These are phyloP conservation scores for Suillus cothurnatus DNA, from an alignment of 768 basidiomycete genomes.

Conservation along the genomic window DNA sequence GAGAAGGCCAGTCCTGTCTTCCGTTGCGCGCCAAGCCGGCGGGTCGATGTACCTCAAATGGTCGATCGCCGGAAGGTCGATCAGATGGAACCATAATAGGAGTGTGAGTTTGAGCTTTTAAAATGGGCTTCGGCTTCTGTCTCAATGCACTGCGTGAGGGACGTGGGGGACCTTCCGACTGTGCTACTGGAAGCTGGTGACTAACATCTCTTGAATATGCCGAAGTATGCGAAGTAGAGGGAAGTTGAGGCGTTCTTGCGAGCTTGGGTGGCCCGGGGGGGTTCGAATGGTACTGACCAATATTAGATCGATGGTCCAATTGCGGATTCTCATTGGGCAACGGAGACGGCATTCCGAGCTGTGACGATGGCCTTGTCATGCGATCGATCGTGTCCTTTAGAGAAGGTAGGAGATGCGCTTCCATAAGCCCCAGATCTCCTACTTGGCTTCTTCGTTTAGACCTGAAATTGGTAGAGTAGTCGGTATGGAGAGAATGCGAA, in stretches of 20 bases:
- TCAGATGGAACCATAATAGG: neutral
- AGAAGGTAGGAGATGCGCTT: conserved; percentile 67
- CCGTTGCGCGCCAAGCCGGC: neutral
- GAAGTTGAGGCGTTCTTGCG: conserved; percentile 4
- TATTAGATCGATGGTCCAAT: neutral
- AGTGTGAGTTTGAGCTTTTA: neutral
- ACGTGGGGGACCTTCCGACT: neutral
- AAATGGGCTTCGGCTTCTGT: conserved; percentile 2
- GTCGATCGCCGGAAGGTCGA: neutral
- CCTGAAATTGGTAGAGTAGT: neutral
- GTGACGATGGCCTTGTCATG: conserved; percentile 63
- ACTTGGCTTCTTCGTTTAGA: conserved; percentile 42
- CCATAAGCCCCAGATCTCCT: conserved; percentile 58
- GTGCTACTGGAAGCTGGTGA: neutral
- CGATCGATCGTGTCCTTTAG: conserved; percentile 71
- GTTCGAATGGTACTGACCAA: neutral
- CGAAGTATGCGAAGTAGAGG: neutral
- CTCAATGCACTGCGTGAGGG: neutral
- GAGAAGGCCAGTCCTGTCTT: neutral
- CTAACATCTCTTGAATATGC: neutral
- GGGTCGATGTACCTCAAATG: neutral
- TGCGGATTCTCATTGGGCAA: conserved; percentile 12
- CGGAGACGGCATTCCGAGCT: conserved; percentile 19
- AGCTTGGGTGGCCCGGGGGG: conserved; percentile 8
- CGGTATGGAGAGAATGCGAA: conserved; percentile 13